phyloP scores from a whole-genome alignment of 768 basidiomycete genomes.

The Boletus subparvulus region DNA sequence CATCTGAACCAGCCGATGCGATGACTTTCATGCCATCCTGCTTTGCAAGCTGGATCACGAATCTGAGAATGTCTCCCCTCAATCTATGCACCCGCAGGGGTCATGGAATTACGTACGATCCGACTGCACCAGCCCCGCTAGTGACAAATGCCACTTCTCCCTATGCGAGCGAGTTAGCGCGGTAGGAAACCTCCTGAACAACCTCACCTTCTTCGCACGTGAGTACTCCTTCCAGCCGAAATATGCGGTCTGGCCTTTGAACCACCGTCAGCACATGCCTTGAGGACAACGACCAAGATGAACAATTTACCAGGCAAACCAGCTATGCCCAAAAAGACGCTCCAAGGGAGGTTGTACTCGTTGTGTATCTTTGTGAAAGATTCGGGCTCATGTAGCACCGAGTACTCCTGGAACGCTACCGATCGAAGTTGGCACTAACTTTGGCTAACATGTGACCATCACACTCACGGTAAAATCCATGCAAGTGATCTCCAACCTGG shows the following conservation, averaged over 20 bases:
- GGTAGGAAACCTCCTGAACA: neutral
- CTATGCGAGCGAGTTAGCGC: conserved; percentile 14
- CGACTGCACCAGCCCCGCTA: conserved; percentile 51
- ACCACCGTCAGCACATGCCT: neutral
- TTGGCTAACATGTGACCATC: neutral
- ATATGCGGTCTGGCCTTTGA: conserved; percentile 23
- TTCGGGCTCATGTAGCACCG: neutral
- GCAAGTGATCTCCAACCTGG: conserved; percentile 15
- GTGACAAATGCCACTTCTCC: conserved; percentile 53
- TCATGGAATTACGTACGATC: conserved; percentile 43
- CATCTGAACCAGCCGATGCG: conserved; percentile 69
- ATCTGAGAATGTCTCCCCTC: conserved; percentile 19
- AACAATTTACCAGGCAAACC: conserved; percentile 24
- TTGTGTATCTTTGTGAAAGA: conserved; percentile 22
- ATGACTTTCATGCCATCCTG: conserved; percentile 62
- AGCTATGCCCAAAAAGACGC: conserved; percentile 26
- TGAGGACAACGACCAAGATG: conserved; percentile 9
- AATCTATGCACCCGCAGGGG: neutral
- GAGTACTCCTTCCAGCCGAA: conserved; percentile 18
- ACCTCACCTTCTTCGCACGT: conserved; percentile 25
- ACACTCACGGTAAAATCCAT: conserved; percentile 29
- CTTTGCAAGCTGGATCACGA: conserved; percentile 54
- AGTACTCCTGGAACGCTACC: conserved; percentile 26
- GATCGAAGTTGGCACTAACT: conserved; percentile 22
- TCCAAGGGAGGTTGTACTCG: conserved; percentile 30